phyloP scores from a whole-genome alignment of 495 filamentous ascomycete genomes.

The Geoglossum glabrum region DNA sequence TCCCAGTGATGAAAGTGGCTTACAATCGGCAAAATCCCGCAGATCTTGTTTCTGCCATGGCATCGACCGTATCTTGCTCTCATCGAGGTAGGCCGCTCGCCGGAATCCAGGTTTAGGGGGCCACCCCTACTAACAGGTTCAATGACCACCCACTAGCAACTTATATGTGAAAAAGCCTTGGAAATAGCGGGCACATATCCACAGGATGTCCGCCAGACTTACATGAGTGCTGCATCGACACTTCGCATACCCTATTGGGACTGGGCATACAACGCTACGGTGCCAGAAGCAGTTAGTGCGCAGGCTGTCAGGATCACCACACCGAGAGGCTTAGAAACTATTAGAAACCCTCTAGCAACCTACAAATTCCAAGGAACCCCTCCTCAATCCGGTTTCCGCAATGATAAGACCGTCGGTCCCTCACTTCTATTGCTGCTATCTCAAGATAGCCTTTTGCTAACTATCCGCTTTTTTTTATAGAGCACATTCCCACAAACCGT shows the following conservation, averaged over 20 bases:
- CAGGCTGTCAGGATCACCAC: constrained; percentile 27
- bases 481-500: background rate
- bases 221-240: constrained; percentile 26
- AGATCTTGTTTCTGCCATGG: constrained; percentile 48
- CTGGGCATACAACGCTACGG: constrained; percentile 25
- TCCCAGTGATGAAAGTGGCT: background rate
- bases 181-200: constrained; percentile 33
- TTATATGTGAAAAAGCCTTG: constrained; percentile 29
- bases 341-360: constrained; percentile 7
- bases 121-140: background rate
- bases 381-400: background rate
- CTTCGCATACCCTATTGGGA: constrained; percentile 50
- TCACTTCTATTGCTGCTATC: no score
- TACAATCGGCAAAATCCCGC: constrained; percentile 11
- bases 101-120: background rate
- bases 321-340: constrained; percentile 25
- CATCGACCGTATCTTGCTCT: constrained; percentile 49
- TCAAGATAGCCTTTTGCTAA: no score
- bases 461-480: no score
- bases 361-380: constrained; percentile 10
- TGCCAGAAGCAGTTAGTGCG: background rate
- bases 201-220: constrained; percentile 21
- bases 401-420: background rate
- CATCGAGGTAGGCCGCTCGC: constrained; percentile 31
- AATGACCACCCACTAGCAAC: constrained; percentile 27